A percentile compares a stretch with the other conserved stretches of the same genome.
phyloP scores from a whole-genome alignment of 2,329 filamentous ascomycete genomes.

The Akanthomyces muscarius region DNA sequence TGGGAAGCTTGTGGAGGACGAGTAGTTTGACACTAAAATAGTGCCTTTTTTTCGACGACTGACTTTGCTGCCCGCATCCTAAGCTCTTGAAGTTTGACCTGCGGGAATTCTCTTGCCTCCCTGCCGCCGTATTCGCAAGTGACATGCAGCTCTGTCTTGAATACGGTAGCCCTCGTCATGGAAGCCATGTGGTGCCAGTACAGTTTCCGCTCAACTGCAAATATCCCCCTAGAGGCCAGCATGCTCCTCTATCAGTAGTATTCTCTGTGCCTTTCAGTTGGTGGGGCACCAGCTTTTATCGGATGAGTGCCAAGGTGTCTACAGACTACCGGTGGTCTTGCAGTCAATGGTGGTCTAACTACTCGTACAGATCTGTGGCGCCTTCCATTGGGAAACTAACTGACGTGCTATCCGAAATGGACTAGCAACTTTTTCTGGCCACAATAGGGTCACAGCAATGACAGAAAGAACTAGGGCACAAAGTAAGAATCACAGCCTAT shows the following conservation, averaged over 20 bases:
- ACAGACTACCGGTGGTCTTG: not conserved
- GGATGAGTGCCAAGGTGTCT: not conserved
- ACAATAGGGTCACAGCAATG: not conserved
- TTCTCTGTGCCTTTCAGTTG: not conserved
- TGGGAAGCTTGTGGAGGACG: not conserved
- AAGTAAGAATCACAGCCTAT: not conserved
- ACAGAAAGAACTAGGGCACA: not conserved
- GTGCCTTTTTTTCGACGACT: not conserved
- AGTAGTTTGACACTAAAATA: conserved; percentile 2
- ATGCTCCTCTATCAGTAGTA: not conserved
- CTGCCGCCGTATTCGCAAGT: not conserved
- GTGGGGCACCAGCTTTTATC: not conserved
- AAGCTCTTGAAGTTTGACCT: not conserved
- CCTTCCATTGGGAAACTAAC: not conserved
- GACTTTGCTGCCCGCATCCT: not conserved
- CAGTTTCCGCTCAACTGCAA: too few relatives aligned
- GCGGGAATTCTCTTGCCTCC: not conserved
- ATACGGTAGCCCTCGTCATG: too few relatives aligned
- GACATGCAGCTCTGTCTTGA: not conserved
- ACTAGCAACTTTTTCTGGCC: not conserved
- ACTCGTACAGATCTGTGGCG: conserved; percentile 1
- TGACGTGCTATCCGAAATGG: conserved; percentile 7
- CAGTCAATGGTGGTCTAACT: not conserved
- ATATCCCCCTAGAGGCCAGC: not conserved
- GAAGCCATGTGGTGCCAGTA: too few relatives aligned